These are phyloP conservation scores for Ziziphus jujuba DNA, from an alignment of 306 rosid genomes.

Conservation along the genomic window DNA sequence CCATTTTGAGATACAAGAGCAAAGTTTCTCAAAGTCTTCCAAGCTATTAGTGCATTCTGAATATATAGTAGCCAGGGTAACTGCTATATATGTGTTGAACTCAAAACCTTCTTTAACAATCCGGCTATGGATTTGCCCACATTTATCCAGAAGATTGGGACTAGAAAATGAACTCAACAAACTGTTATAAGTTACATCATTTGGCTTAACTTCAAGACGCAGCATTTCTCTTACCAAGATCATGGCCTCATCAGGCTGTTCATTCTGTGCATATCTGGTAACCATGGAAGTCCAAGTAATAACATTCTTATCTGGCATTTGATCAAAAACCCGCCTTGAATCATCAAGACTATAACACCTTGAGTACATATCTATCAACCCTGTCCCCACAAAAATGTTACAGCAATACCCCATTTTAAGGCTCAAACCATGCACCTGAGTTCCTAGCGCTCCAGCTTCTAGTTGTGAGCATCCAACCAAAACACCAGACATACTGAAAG, in stretches of 20 bases:
- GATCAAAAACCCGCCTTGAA: constrained; percentile 38
- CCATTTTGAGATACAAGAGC: constrained; percentile 22
- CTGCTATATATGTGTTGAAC: constrained; percentile 28
- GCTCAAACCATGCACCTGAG: constrained; percentile 45
- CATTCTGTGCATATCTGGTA: constrained; percentile 36
- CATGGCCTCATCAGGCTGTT: constrained; percentile 38
- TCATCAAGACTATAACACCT: constrained; percentile 33
- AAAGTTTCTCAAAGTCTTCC: constrained; percentile 43
- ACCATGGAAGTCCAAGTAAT: constrained; percentile 55
- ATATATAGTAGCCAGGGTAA: constrained; percentile 34
- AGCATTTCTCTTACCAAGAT: constrained; percentile 40
- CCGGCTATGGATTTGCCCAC: constrained; percentile 46
- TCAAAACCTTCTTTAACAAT: constrained; percentile 41
- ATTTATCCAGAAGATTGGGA: constrained; percentile 26
- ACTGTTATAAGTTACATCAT: constrained; percentile 41
- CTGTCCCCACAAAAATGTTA: constrained; percentile 43
- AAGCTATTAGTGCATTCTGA: constrained; percentile 37
- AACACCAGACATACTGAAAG: constrained; percentile 37
- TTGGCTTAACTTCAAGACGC: constrained; percentile 32
- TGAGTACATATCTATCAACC: constrained; percentile 42
- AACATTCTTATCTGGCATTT: constrained; percentile 36
- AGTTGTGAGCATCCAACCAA: constrained; percentile 43
- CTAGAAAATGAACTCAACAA: constrained; percentile 43
- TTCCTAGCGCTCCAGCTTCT: constrained; percentile 36
- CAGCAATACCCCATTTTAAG: constrained; percentile 31